A percentile compares a stretch with the other conserved stretches of the same genome.
These are phyloP conservation scores for Phaeosphaeria sp. DNA, from an alignment of 2,329 filamentous ascomycete species.

Conservation along the genomic window DNA sequence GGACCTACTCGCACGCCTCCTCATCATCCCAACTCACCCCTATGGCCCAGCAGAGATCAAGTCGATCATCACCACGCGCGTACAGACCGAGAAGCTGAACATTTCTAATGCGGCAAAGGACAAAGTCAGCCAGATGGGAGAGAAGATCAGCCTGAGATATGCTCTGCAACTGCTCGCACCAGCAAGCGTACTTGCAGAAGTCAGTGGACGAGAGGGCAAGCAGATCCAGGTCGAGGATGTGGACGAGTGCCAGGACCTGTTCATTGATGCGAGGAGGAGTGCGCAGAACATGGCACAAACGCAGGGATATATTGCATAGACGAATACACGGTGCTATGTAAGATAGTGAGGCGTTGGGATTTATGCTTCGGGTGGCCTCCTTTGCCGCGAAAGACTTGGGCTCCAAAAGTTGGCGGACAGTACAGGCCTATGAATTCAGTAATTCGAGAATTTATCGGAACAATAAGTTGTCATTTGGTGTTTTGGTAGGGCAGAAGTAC, in stretches of 20 bases:
- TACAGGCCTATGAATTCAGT: neutral
- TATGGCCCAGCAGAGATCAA: slow-evolving; percentile 91
- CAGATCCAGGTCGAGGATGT: slow-evolving; percentile 64
- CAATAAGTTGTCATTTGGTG: neutral
- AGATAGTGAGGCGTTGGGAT: slow-evolving; percentile 19
- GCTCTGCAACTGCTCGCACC: slow-evolving; percentile 90
- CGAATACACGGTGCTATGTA: slow-evolving; percentile 8
- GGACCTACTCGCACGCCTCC: slow-evolving; percentile 89
- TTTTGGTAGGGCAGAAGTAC: too few species aligned
- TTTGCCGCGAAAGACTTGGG: neutral
- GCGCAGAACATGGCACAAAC: slow-evolving; percentile 43
- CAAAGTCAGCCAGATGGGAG: slow-evolving; percentile 85
- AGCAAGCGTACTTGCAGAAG: slow-evolving; percentile 87
- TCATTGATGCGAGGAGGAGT: slow-evolving; percentile 58
- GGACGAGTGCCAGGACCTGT: slow-evolving; percentile 56
- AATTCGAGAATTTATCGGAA: slow-evolving; percentile 4
- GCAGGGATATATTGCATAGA: slow-evolving; percentile 45
- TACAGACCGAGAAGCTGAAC: slow-evolving; percentile 79
- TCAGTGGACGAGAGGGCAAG: slow-evolving; percentile 57
- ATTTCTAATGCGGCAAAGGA: slow-evolving; percentile 84
- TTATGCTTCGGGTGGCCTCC: slow-evolving; percentile 12
- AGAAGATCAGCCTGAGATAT: slow-evolving; percentile 88
- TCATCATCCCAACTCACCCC: slow-evolving; percentile 93
- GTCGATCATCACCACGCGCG: slow-evolving; percentile 84
- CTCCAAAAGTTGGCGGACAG: slow-evolving; percentile 15